phyloP scores from a whole-genome alignment of 2,329 filamentous ascomycete genomes.

The Fonsecaea multimorphosa region DNA sequence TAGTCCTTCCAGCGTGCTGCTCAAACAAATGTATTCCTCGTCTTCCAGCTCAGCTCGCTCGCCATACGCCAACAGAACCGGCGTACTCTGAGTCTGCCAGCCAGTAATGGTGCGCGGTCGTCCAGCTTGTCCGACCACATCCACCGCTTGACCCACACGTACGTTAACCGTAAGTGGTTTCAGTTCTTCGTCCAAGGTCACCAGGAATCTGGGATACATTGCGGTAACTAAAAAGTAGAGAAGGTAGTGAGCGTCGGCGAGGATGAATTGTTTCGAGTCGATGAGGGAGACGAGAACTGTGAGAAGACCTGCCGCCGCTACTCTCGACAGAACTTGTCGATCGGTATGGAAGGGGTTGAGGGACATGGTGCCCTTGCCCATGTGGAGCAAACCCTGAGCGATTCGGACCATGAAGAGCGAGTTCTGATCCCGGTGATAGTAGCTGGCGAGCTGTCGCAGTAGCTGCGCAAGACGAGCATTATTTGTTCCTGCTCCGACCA shows the following conservation, averaged over 20 bases:
- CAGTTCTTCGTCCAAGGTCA: constrained; percentile 93
- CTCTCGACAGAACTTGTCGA: constrained; percentile 89
- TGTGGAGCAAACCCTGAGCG: constrained; percentile 94
- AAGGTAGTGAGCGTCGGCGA: constrained; percentile 81
- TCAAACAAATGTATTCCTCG: constrained; percentile 93
- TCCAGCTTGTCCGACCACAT: constrained; percentile 96
- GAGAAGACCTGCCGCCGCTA: constrained; percentile 85
- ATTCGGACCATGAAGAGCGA: constrained; percentile 99
- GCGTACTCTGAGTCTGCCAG: constrained; percentile 99
- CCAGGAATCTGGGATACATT: constrained; percentile 95
- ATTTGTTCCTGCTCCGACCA: constrained; percentile 95
- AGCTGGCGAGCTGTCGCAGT: constrained; percentile 90
- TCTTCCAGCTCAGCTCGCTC: constrained; percentile 97
- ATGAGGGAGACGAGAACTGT: constrained; percentile 92
- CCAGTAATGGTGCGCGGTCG: constrained; percentile 98
- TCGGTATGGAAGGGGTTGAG: constrained; percentile 99
- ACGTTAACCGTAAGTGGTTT: constrained; percentile 95
- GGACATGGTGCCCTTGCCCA: constrained; percentile 97
- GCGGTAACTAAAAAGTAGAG: constrained; percentile 96
- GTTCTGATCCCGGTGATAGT: constrained; percentile 96
- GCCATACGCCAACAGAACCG: constrained; percentile 89
- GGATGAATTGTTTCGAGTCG: constrained; percentile 85
- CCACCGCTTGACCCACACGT: constrained; percentile 94
- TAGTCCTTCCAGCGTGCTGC: constrained; percentile 87
- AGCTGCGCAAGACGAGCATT: constrained; percentile 95